These are phyloP conservation scores for Salix viminalis DNA, from an alignment of 345 rosid species.

Conservation along the genomic window DNA sequence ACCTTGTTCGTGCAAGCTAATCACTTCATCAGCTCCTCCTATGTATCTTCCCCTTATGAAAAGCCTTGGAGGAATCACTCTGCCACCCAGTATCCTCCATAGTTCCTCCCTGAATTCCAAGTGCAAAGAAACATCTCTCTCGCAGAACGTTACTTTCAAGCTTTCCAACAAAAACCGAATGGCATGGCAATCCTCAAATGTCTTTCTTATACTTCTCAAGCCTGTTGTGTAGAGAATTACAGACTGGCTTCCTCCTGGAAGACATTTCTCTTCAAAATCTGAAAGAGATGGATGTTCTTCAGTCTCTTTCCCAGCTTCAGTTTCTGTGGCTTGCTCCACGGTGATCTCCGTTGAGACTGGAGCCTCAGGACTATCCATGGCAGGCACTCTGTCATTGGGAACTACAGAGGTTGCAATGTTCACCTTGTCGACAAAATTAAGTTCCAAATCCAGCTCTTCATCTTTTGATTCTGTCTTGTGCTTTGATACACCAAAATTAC, in stretches of 20 bases:
- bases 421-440: conserved; percentile 10
- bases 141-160: conserved; percentile 45
- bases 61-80: conserved; percentile 67
- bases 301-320: not conserved
- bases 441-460: conserved; percentile 18
- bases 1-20: conserved; percentile 69
- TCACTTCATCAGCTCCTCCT: conserved; percentile 85
- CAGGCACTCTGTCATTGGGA: not conserved
- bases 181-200: conserved; percentile 68
- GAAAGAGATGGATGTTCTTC: conserved; percentile 22
- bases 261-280: conserved; percentile 51
- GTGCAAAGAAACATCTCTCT: conserved; percentile 79
- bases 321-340: not conserved
- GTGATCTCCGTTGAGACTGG: conserved; percentile 13
- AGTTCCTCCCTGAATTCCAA: conserved; percentile 70
- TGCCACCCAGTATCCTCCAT: conserved; percentile 52
- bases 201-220: conserved; percentile 71
- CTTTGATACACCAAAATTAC: not conserved
- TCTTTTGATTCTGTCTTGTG: conserved; percentile 20
- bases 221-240: conserved; percentile 77
- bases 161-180: conserved; percentile 61
- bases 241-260: conserved; percentile 61
- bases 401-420: conserved; percentile 10
- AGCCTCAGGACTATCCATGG: conserved; percentile 12
- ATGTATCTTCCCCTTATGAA: conserved; percentile 72